phyloP scores from a whole-genome alignment of 257 asterid genomes.

The Rhazya stricta region DNA sequence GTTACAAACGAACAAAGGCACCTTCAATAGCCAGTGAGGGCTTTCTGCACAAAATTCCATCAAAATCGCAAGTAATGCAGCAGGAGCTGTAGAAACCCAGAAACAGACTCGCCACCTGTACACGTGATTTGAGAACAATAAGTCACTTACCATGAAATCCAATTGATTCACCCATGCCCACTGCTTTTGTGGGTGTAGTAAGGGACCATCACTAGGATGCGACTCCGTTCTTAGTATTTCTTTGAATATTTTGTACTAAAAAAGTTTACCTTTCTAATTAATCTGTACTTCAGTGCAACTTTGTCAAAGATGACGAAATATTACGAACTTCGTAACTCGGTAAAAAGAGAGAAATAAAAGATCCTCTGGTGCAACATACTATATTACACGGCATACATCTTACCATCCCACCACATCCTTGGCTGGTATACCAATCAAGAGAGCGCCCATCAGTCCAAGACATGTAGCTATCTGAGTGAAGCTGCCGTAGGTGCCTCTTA shows the following conservation, averaged over 20 bases:
- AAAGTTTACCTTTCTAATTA: neutral
- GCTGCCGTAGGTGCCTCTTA: constrained; percentile 93
- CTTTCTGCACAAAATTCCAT: constrained; percentile 85
- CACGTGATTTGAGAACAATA: constrained; percentile 15
- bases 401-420: constrained; percentile 69
- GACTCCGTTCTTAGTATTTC: neutral
- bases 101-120: constrained; percentile 96
- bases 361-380: neutral
- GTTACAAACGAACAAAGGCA: constrained; percentile 15
- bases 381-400: constrained; percentile 24
- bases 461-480: constrained; percentile 88
- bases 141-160: neutral
- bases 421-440: constrained; percentile 78
- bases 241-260: neutral
- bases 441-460: constrained; percentile 70
- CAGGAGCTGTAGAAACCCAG: constrained; percentile 86
- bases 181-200: neutral
- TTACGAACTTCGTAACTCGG: neutral
- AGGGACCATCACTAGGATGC: neutral
- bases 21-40: constrained; percentile 97
- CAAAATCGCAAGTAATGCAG: constrained; percentile 63
- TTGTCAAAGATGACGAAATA: neutral
- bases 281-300: neutral
- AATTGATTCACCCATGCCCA: neutral
- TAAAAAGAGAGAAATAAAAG: neutral